phyloP scores from a whole-genome alignment of 495 filamentous ascomycete genomes.

The Neurospora discreta region DNA sequence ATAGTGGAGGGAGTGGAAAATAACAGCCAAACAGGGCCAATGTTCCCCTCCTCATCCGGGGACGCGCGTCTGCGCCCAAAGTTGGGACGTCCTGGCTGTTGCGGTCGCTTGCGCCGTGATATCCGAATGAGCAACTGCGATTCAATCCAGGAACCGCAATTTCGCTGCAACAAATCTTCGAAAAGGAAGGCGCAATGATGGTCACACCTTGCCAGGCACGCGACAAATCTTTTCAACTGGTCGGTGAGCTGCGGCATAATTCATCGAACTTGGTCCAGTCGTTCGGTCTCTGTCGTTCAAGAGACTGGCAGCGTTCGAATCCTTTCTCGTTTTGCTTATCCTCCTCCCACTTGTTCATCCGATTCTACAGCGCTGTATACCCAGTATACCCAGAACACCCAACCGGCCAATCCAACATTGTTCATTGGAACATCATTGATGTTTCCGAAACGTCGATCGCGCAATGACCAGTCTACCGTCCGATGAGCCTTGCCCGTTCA shows the following conservation, averaged over 20 bases:
- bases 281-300: neutral
- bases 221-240: neutral
- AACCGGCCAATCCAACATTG: neutral
- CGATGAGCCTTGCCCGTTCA: neutral
- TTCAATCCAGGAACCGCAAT: neutral
- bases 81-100: neutral
- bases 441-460: neutral
- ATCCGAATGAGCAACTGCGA: neutral
- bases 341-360: neutral
- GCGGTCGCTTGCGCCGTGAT: neutral
- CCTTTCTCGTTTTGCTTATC: neutral
- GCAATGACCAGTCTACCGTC: neutral
- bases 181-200: neutral
- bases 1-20: neutral
- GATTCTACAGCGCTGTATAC: neutral
- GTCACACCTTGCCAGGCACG: neutral
- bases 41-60: neutral
- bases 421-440: neutral
- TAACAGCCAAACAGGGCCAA: neutral
- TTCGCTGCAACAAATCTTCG: neutral
- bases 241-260: neutral
- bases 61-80: neutral
- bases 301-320: neutral
- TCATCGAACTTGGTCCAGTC: neutral
- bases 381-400: neutral